A percentile compares a stretch with the other conserved stretches of the same genome.
Evolutionary conservation across 148 eudicot species (phyloP).

Genomic region (Agrostemma githago): DNA sequence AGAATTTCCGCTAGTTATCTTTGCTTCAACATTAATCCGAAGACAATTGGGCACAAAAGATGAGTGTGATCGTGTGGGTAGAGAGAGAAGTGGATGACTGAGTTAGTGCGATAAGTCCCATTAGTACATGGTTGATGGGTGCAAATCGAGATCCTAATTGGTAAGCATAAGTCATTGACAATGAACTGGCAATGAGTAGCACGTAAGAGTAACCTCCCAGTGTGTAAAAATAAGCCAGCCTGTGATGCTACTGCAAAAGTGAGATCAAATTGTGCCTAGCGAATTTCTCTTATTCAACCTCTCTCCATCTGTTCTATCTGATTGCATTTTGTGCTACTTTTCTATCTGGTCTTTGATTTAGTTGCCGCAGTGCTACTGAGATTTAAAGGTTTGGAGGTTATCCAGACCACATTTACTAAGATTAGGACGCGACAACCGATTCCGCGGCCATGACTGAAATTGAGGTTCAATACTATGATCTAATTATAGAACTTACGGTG

Average conservation of each 20-base stretch:
- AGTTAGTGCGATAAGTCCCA: no score
- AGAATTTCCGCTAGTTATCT: no score
- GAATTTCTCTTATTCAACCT: not conserved
- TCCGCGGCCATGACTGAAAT: no score
- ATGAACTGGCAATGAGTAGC: not conserved
- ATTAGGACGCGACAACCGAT: no score
- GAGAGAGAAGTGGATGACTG: not conserved
- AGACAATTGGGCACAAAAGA: not conserved
- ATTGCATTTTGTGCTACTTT: not conserved
- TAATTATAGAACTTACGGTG: not conserved
- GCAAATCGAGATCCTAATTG: not conserved
- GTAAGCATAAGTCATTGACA: not conserved
- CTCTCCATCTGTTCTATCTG: not conserved
- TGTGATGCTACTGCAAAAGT: no score
- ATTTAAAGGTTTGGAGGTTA: no score
- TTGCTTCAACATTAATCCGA: no score
- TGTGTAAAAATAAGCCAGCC: not conserved
- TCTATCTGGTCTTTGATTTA: not conserved
- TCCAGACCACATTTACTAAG: no score
- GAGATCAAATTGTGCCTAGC: not conserved
- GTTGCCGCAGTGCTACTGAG: no score
- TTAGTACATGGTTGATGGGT: no score
- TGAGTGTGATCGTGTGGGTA: not conserved
- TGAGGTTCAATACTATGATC: no score
- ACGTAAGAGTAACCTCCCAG: not conserved